Base-by-base conservation (phyloP, 1,139 yeast genomes). In the Meyerozyma guilliermondii region DNA sequence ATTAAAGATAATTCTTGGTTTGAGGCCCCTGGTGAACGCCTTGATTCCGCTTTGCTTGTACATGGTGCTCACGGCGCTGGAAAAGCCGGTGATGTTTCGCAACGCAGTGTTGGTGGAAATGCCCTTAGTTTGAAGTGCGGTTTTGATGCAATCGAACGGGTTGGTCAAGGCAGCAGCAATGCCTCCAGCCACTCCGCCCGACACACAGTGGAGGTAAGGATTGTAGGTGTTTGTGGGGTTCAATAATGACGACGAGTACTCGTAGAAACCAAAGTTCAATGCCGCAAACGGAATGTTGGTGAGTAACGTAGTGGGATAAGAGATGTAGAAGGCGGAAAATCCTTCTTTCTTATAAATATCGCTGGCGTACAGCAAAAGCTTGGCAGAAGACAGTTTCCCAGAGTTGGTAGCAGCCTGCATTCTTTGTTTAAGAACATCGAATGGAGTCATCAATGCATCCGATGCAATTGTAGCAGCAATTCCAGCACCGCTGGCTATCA, bases 251-350 rank as follows among this genome's bases (percentile, higher is more conserved):
- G 92, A 81, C 4, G 85, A 71, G 47, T 87, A 83, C 61, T 94
- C 99, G 66, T 92, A 92, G 43, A 92, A 83, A 42, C 95, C 94
- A 62, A 92, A 94, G 62, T 92, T 94, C 55, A 89, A 77, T 6
- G 97, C 96, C 9, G 97, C 94, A 71, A 91, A 91, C 36, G 99
- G 99, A 27, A 92, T 86, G 59, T 87, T 91, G 76, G 95, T 86
- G 57, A 87, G 78, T 50, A 92, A 71, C 0, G 98, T 94, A 16
- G 98, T 91, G 42, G 98, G 98, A 62, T 94, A 92, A 16, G 96
- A 87, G 43, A 89, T 80, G 65, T 85, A 92, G 59, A 94, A 92
- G 7, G 96, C 92, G 20, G 76, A 63, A 20, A 87, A 55, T 4
- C 98, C 98, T 66, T 92, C 98, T 10, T 66, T 69, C 46, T 67